Evolutionary conservation across 2,329 filamentous ascomycete species (phyloP), one percentile per base, ranked within the genome.

Genomic region (Hawksworthiomyces lignivorus): DNA sequence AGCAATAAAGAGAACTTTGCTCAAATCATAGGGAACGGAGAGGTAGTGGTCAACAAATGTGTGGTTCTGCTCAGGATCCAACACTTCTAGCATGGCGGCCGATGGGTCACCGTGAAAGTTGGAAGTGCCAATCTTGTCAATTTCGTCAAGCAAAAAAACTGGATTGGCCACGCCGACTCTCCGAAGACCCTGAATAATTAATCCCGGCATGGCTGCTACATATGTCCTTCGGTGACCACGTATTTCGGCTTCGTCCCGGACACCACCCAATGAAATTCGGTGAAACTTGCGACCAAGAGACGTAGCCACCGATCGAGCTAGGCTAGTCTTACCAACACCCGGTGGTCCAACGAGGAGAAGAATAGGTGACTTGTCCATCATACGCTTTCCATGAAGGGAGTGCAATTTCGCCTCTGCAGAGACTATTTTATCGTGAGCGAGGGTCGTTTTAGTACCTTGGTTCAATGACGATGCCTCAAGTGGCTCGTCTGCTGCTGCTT

Each of bases 51-150:
- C 92, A 22, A 82, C 86, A 64, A 98, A 98, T 9, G 80, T 84
- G 62, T 94, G 77, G 58, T 98, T 98, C 65, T 98, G 92, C 62
- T 98, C 92, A 1, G 92, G 92, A 56, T 98, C 92, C 34, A 98
- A 72, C 10, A 98, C 92, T 62, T 98, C 92, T 12, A 98, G 79
- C 90, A 98, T 96, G 8, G 92, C 92, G 18, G 92, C 92, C 17
- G 87, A 94, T 4, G 92, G 92, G 56, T 98, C 92, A 30, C 92
- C 92, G 52, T 98, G 89, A 61, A 92, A 84, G 60, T 90, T 97
- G 27, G 87, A 81, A 45, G 82, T 80, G 49, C 89, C 88, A 48
- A 98, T 77, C 71, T 98, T 98, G 70, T 98, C 92, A 52, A 98
- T 96, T 67, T 98, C 92, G 57, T 98, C 92, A 11, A 98, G 79